Percentiles rank a stretch among this genome's conserved stretches.
Conservation (phyloP, 2,329 filamentous ascomycete species). For the Fusarium pseudoanthophilum region DNA sequence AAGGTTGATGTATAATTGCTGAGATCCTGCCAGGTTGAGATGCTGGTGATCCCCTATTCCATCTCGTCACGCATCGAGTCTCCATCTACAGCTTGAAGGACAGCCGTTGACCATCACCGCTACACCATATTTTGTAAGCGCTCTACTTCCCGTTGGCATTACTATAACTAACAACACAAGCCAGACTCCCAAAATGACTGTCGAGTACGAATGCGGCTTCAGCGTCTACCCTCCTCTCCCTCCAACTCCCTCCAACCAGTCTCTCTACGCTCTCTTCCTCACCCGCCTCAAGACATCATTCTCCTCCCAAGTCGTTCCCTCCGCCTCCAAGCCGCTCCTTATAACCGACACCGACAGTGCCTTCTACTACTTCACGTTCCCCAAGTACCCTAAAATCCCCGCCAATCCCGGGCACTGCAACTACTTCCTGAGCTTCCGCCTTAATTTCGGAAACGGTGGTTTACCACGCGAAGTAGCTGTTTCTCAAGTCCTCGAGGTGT, state of each 20-base stretch:
- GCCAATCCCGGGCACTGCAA: background rate
- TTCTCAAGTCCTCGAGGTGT: background rate
- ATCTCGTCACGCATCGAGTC: background rate
- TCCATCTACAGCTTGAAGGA: background rate
- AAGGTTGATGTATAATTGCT: accelerated
- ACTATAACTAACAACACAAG: background rate
- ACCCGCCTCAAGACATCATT: background rate
- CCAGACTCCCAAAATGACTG: accelerated
- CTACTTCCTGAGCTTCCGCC: background rate
- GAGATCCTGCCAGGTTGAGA: background rate
- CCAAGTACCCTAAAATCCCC: background rate
- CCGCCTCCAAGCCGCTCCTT: background rate
- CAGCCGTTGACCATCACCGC: accelerated
- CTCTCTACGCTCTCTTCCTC: background rate
- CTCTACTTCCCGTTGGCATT: background rate
- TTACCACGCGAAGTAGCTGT: background rate
- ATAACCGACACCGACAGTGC: background rate
- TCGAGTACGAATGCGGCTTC: background rate
- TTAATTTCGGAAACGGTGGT: background rate
- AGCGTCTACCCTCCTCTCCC: background rate
- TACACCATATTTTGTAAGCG: no score
- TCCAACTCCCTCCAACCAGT: background rate
- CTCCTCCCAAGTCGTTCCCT: background rate
- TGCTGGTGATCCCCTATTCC: background rate
- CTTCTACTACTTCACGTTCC: background rate